Evolutionary conservation across 2,329 filamentous ascomycete genomes (phyloP), one percentile per base, ranked within the genome.

Genomic region (Tolypocladium tropicale): DNA sequence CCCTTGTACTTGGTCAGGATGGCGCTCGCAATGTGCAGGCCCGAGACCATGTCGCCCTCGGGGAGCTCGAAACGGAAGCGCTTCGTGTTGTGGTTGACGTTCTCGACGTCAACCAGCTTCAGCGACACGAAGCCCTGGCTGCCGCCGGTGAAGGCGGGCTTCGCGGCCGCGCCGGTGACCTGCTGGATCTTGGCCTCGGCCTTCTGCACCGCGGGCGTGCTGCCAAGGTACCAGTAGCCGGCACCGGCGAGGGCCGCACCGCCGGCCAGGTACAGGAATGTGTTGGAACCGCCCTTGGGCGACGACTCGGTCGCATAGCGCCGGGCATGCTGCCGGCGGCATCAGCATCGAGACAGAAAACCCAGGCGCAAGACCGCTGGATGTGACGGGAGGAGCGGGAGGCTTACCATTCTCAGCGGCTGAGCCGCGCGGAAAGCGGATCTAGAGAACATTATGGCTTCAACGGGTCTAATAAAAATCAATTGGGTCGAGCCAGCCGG

Each of bases 1-100:
- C 86, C 85, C 78, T 95, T 90, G 80, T 85, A 96, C 76, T 95
- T 96, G 63, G 94, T 94, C 70, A 99, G 78, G 63, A 99, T 74
- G 50, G 91, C 92, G 81, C 90, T 96, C 57, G 93, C 85, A 60
- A 96, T 77, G 37, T 81, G 74, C 57, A 99, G 76, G 49, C 94
- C 94, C 57, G 89, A 93, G 54, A 95, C 86, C 74, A 87, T 83
- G 70, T 96, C 88, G 60, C 83, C 79, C 70, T 95, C 89, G 18
- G 90, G 89, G 48, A 97, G 84, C 66, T 86, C 84, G 75, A 99
- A 97, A 65, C 89, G 85, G 70, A 97, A 80, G 65, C 83, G 86
- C 84, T 97, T 97, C 65, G 91, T 95, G 80, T 97, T 97, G 80
- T 92, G 88, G 78, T 90, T 96, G 76, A 96, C 74, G 50, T 78